Conservation (phyloP, 768 basidiomycete species). For the Crepidotus variabilis region DNA sequence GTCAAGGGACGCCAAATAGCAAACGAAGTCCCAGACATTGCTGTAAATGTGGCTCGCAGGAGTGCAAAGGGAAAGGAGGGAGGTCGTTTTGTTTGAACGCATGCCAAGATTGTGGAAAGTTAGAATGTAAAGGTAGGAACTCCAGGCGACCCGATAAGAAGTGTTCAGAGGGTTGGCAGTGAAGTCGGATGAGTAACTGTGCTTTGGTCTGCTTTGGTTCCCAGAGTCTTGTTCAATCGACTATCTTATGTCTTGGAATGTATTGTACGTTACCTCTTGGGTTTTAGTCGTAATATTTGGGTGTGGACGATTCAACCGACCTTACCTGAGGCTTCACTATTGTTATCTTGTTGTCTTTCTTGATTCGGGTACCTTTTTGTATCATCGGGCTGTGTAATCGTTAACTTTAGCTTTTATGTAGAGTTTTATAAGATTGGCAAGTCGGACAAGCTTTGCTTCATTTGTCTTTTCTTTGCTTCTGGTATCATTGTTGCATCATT, state of each 20-base stretch:
- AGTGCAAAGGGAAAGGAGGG: slow-evolving; percentile 83
- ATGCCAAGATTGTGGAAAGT: slow-evolving; percentile 81
- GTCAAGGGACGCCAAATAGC: neutral
- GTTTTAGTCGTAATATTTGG: no score
- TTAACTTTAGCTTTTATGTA: no score
- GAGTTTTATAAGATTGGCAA: no score
- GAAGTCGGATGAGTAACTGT: neutral
- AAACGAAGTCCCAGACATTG: slow-evolving; percentile 74
- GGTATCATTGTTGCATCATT: neutral
- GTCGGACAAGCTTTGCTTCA: neutral
- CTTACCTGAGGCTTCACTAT: no score
- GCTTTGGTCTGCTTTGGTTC: neutral
- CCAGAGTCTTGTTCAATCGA: no score
- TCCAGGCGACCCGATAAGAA: slow-evolving; percentile 73
- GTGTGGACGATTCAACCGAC: no score
- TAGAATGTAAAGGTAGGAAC: slow-evolving; percentile 75
- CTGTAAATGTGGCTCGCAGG: slow-evolving; percentile 77
- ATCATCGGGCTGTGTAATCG: no score
- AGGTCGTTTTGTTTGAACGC: slow-evolving; percentile 67
- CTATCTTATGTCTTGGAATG: no score
- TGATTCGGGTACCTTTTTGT: no score
- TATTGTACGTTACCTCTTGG: no score
- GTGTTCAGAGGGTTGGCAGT: slow-evolving; percentile 55
- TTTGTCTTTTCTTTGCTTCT: neutral
- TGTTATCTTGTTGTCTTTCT: no score